Base-by-base conservation (phyloP, 352 stramenopile genomes). In the Pythium dissotocum region DNA sequence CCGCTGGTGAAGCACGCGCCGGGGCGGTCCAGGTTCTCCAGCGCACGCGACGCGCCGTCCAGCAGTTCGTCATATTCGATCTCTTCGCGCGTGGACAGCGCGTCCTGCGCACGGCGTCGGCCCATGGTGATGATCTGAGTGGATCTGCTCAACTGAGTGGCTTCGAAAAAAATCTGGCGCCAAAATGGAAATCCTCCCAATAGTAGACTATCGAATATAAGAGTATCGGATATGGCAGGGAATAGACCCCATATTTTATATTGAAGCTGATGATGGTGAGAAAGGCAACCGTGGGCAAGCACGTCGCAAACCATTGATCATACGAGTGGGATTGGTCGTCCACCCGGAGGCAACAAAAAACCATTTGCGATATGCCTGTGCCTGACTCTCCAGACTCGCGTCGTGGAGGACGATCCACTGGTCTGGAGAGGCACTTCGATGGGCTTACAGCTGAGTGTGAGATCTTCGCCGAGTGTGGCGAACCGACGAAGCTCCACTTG, bases 41-140 rank as follows among this genome's bases (percentile, higher is more conserved):
- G 52, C 60, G 60, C 58, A 28, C 40, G 58, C 40, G 58, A 44
- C 4, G 48, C 40, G 14, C 54, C 57, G 13, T 61, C 55, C 16
- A 55, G 57, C 14, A 18, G 40, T 5, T 53, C 57, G 57, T 63
- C 57, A 40, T 63, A 63, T 38, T 63, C 57, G 57, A 52, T 52
- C 54, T 30, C 32, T 26, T 40, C 30, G 21, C 30, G 54, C 54
- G 35, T 46, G 30, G 13, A 42, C n/a, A 49, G 54, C 54, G 46
- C 46, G 21, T 53, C 46, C 18, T 53, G 46, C 46, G 46, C 21
- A 16, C 46, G 46, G 46, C n/a, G 46, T 9, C 46, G 46, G 12
- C 46, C 46, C 46, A 53, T 53, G 9, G 30, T 32, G 2, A 13
- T 6, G n/a, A 8, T 24, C 7, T 32, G 2, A 7, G 16, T 16